Conservation (phyloP, 176 grass and related monocot genomes). For the Oryza officinalis region DNA sequence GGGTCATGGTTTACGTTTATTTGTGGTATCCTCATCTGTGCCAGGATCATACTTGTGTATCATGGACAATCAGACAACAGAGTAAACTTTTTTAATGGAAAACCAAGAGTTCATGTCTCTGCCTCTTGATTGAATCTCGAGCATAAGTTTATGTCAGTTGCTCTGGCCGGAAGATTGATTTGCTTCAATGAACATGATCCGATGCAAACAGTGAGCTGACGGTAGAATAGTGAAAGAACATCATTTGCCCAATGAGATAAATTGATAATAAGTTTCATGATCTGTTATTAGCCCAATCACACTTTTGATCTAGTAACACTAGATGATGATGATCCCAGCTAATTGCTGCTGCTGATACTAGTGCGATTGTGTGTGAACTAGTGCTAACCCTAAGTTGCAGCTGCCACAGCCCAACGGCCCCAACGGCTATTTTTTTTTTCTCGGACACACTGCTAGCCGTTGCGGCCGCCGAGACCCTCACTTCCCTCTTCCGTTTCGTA, state of each 20-base stretch:
- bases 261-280: background rate
- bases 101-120: background rate
- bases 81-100: background rate
- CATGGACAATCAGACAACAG: background rate
- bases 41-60: background rate
- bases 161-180: background rate
- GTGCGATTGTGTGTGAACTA: background rate
- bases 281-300: background rate
- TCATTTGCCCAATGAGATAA: no score
- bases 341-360: background rate
- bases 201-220: no score
- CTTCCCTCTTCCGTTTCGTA: background rate
- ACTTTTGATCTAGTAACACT: background rate
- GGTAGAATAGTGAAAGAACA: no score
- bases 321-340: no score
- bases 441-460: conserved; percentile 8
- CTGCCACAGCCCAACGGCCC: conserved; percentile 11
- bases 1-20: background rate
- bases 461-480: background rate
- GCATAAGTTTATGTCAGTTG: background rate
- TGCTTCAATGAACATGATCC: background rate
- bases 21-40: background rate
- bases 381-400: background rate
- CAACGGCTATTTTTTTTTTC: conserved; percentile 33
- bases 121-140: background rate